Base-by-base conservation (phyloP, 257 asterid genomes). In the Leonotis leonurus region DNA sequence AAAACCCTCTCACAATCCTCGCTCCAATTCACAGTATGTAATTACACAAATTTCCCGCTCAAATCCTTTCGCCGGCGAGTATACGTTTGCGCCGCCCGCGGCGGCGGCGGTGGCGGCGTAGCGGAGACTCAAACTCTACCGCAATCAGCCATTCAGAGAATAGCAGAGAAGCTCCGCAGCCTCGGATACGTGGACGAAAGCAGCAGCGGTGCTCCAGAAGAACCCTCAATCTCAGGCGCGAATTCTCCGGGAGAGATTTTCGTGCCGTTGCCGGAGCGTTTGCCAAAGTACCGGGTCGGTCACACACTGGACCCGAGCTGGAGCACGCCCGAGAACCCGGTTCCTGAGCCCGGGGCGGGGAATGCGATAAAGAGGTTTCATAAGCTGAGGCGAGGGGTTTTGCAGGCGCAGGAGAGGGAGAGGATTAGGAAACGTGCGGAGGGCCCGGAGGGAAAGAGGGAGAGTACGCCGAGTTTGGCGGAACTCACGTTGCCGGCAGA, bases 271-370 rank as follows among this genome's bases (percentile, higher is more conserved):
- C 96, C 90, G 12, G 64, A 72, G 29, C 86, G 74, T 9, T 69
- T 93, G 30, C 95, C 96, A 14, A 93, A 87, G 73, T 52, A 82
- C 62, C 80, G 95, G 6, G 90, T 93, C 16, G 99, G 99, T 45
- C 95, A 89, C 62, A 89, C 99, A 2, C 82, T 93, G 60, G 99
- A 93, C 82, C 69, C 85, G 21, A 93, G 99, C 75, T 93, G 96
- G 97, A 87, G 95, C 82, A 79, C 92, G 43, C 99, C 96, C 13
- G 94, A 87, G 72, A 83, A 87, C 35, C 96, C 97, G 33, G 90
- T 82, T 10, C 97, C 94, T 0, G 79, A 64, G 16, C 96, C 95
- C 13, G 95, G 96, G 37, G 65, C 87, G 17, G 94, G 96, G 46
- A 80, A 66, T 17, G 78, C 86, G 68, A 85, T 89, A 56, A 86